phyloP scores from a whole-genome alignment of 192 early-diverging fungal species.

The Anaeromyces robustus region DNA sequence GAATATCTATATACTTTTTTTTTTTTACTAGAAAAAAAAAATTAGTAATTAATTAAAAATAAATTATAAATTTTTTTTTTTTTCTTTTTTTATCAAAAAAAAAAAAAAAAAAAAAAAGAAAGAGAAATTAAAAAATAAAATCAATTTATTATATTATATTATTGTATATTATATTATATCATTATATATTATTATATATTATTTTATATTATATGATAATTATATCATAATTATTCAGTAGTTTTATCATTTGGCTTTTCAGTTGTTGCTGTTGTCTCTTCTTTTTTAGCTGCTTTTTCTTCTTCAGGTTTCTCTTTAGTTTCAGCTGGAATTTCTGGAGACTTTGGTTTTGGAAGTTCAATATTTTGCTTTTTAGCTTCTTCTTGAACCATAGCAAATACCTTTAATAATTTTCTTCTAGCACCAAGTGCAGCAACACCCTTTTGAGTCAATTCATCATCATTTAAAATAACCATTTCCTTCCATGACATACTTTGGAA shows the following conservation, averaged over 20 bases:
- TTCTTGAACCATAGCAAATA: constrained; percentile 64
- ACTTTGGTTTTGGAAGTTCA: background rate
- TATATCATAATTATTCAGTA: background rate
- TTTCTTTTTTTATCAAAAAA: too few species aligned
- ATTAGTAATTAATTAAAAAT: too few species aligned
- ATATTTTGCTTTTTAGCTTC: constrained; percentile 9
- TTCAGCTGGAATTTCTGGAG: background rate
- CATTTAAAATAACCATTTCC: constrained; percentile 70
- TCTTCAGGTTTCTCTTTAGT: background rate
- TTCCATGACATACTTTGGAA: constrained; percentile 80
- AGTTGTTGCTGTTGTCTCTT: background rate
- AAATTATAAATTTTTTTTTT: too few species aligned
- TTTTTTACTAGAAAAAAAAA: too few species aligned
- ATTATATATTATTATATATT: too few species aligned
- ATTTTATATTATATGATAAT: too few species aligned
- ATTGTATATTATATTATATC: too few species aligned
- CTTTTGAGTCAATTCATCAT: constrained; percentile 60
- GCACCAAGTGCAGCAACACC: constrained; percentile 90
- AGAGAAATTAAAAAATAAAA: too few species aligned
- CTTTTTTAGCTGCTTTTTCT: background rate
- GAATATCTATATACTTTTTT: too few species aligned
- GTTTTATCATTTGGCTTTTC: background rate
- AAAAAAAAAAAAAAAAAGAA: too few species aligned
- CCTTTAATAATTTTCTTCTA: constrained; percentile 89
- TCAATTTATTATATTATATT: too few species aligned